These are phyloP conservation scores for Fraxinus albicans DNA, from an alignment of 305 asterid genomes.

Conservation along the genomic window DNA sequence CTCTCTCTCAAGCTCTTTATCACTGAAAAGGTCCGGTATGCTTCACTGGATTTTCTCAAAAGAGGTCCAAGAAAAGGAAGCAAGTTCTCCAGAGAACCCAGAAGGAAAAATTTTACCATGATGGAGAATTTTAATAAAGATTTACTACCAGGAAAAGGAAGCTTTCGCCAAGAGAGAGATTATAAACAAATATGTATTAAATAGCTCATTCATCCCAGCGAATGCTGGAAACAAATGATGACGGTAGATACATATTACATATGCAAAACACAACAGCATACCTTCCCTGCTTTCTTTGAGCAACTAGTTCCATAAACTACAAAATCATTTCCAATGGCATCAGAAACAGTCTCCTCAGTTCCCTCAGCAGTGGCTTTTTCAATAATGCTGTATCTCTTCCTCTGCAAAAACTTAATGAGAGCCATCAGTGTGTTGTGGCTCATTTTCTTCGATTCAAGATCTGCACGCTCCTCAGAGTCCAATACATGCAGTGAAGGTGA, in stretches of 20 bases:
- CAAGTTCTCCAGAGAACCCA: conserved; percentile 65
- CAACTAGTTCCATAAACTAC: conserved; percentile 63
- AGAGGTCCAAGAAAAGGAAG: conserved; percentile 94
- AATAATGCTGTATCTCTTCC: conserved; percentile 63
- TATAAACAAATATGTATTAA: conserved; percentile 2
- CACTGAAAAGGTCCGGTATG: conserved; percentile 73
- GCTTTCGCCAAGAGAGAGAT: conserved; percentile 4
- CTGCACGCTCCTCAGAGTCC: conserved; percentile 67
- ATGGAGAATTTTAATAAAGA: neutral
- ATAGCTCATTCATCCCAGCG: conserved; percentile 2
- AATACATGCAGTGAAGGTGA: conserved; percentile 38
- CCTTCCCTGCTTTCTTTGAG: conserved; percentile 65
- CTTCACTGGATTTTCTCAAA: conserved; percentile 85
- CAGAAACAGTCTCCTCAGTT: conserved; percentile 95
- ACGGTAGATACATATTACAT: neutral
- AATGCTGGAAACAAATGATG: neutral
- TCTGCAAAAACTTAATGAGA: conserved; percentile 88
- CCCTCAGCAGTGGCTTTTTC: conserved; percentile 97
- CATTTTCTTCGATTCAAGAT: conserved; percentile 84
- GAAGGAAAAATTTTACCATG: conserved; percentile 7
- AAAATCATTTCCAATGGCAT: conserved; percentile 78
- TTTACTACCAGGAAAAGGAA: neutral
- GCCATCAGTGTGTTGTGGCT: conserved; percentile 93
- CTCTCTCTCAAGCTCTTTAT: conserved; percentile 86
- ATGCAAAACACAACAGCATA: conserved; percentile 29